Percentiles rank a stretch among this genome's conserved stretches.
phyloP scores from a whole-genome alignment of 306 rosid genomes.

The Arachis stenosperma region DNA sequence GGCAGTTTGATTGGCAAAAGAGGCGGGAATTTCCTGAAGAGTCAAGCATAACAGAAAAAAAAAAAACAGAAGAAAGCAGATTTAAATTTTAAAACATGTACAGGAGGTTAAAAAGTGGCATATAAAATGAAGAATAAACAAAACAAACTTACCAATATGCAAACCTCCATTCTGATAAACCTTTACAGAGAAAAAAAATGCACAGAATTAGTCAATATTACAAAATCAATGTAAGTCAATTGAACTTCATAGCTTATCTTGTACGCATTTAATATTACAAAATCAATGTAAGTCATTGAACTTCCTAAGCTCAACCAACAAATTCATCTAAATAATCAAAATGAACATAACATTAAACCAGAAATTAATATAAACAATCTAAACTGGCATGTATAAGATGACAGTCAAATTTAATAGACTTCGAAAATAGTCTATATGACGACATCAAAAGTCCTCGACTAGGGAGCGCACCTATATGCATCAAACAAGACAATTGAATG shows the following conservation, averaged over 20 bases:
- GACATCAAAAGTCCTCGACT: background rate
- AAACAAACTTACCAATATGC: conserved; percentile 54
- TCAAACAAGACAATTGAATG: background rate
- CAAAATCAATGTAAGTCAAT: too few relatives aligned
- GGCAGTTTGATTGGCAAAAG: conserved; percentile 31
- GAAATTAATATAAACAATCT: too few relatives aligned
- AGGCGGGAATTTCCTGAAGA: conserved; percentile 48
- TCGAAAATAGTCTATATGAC: background rate
- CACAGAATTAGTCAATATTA: conserved; percentile 44
- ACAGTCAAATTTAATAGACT: background rate
- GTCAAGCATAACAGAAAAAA: conserved; percentile 11
- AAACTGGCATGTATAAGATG: too few relatives aligned
- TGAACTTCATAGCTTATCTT: too few relatives aligned
- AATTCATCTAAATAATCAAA: too few relatives aligned
- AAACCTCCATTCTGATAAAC: conserved; percentile 54
- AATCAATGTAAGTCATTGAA: too few relatives aligned
- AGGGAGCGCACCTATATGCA: background rate
- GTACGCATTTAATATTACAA: too few relatives aligned
- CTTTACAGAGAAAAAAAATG: conserved; percentile 40
- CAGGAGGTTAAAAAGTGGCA: background rate
- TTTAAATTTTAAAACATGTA: background rate
- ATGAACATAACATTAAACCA: too few relatives aligned
- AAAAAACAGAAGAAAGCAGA: background rate
- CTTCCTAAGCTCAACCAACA: too few relatives aligned
- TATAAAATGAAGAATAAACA: background rate